These are phyloP conservation scores for Pythium apleroticum DNA, from an alignment of 352 stramenopile genomes.

Conservation along the genomic window DNA sequence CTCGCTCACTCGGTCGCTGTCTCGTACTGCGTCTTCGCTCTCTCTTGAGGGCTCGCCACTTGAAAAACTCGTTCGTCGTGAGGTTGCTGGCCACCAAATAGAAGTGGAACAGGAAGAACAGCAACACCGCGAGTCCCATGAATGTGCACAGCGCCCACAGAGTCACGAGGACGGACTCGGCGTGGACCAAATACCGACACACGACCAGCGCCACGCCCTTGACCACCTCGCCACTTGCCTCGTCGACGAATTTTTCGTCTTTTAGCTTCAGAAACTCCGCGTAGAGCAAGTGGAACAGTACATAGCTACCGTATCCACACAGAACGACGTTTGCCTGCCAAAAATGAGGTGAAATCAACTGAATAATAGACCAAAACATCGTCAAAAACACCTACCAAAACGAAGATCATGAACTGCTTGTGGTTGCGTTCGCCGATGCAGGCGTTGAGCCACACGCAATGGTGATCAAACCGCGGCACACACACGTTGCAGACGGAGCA, in stretches of 20 bases:
- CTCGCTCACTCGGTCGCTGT: not conserved
- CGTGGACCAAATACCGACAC: conserved; percentile 52
- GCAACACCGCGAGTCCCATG: conserved; percentile 53
- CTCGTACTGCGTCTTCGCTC: not conserved
- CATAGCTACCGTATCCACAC: conserved; percentile 49
- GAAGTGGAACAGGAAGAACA: conserved; percentile 55
- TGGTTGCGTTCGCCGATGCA: conserved; percentile 72
- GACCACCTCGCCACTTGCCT: conserved; percentile 34
- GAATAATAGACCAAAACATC: not conserved
- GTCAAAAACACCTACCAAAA: conserved; percentile 34
- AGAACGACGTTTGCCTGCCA: conserved; percentile 49
- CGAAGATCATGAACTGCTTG: conserved; percentile 50
- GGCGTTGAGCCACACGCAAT: conserved; percentile 64
- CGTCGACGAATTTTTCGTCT: conserved; percentile 44
- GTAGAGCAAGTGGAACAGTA: conserved; percentile 47
- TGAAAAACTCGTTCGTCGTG: conserved; percentile 82
- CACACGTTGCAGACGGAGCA: conserved; percentile 66
- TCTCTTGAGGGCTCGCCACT: conserved; percentile 33
- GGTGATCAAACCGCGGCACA: conserved; percentile 65
- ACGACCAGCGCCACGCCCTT: conserved; percentile 41
- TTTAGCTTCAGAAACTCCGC: conserved; percentile 44
- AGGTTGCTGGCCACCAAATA: conserved; percentile 52
- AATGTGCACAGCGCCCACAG: conserved; percentile 47
- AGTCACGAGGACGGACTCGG: conserved; percentile 36
- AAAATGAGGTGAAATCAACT: not conserved